A percentile compares a stretch with the other conserved stretches of the same genome.
These are phyloP conservation scores for Chalciporus piperatus DNA, from an alignment of 768 basidiomycete species.

Conservation along the genomic window DNA sequence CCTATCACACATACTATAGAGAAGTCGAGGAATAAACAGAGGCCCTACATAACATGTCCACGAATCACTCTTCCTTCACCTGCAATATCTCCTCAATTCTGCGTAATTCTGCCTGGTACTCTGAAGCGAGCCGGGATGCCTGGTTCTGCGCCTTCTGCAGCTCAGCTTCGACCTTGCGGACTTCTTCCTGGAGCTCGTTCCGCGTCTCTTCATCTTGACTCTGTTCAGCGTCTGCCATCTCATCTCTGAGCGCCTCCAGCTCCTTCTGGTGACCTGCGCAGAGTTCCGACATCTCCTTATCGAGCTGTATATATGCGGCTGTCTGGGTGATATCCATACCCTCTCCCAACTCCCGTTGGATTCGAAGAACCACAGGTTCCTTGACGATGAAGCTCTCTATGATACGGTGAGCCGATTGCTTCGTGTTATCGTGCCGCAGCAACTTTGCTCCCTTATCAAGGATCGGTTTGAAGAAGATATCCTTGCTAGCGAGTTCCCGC, in stretches of 20 bases:
- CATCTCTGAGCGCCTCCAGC: slow-evolving; percentile 42
- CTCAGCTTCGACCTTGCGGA: slow-evolving; percentile 29
- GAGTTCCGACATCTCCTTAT: slow-evolving; percentile 46
- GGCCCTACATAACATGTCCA: slow-evolving; percentile 25
- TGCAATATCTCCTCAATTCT: slow-evolving; percentile 33
- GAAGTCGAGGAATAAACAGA: slow-evolving; percentile 12
- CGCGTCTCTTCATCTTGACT: slow-evolving; percentile 45
- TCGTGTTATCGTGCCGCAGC: slow-evolving; percentile 41
- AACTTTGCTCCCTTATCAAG: slow-evolving; percentile 45
- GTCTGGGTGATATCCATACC: slow-evolving; percentile 51
- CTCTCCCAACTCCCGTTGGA: slow-evolving; percentile 53
- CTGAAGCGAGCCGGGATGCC: slow-evolving; percentile 29
- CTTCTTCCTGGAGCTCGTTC: slow-evolving; percentile 44
- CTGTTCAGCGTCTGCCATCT: slow-evolving; percentile 46
- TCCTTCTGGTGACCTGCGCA: slow-evolving; percentile 45
- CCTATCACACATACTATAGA: background rate
- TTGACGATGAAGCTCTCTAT: slow-evolving; percentile 41
- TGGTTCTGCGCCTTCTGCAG: slow-evolving; percentile 29
- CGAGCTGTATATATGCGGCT: slow-evolving; percentile 50
- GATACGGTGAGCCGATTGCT: slow-evolving; percentile 44
- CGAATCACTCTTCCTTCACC: slow-evolving; percentile 27
- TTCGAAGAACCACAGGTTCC: slow-evolving; percentile 43
- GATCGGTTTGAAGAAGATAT: slow-evolving; percentile 49
- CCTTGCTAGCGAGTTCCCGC: slow-evolving; percentile 38
- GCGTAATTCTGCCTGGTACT: slow-evolving; percentile 33